A percentile compares a stretch with the other conserved stretches of the same genome.
Evolutionary conservation across 148 eudicot genomes (phyloP).

Genomic region (Chenopodium album): DNA sequence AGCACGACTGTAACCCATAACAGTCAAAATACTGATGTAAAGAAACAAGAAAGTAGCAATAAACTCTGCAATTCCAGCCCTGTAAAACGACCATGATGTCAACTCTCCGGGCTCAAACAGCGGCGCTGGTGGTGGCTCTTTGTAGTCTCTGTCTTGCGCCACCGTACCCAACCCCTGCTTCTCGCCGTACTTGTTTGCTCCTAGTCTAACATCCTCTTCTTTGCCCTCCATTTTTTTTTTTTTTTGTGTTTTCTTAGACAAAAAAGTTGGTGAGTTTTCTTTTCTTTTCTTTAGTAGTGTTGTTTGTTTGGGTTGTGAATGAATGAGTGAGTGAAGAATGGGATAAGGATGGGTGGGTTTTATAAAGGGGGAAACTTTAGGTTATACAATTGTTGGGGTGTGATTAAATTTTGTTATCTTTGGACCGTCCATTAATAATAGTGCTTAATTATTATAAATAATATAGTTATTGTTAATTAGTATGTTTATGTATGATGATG

Average conservation of each 20-base stretch:
- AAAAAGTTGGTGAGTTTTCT: not conserved
- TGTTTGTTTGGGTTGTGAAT: not conserved
- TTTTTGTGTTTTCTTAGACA: not conserved
- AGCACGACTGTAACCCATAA: constrained; percentile 45
- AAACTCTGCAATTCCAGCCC: constrained; percentile 63
- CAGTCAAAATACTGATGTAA: constrained; percentile 48
- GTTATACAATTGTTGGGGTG: constrained; percentile 14
- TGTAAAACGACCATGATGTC: constrained; percentile 52
- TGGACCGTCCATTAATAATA: constrained; percentile 28
- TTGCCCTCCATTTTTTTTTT: constrained; percentile 44
- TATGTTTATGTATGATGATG: constrained; percentile 4
- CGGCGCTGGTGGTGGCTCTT: constrained; percentile 56
- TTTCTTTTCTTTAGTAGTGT: not conserved
- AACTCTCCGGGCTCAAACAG: constrained; percentile 52
- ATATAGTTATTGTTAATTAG: not conserved
- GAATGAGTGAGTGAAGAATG: not conserved
- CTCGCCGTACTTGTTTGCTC: constrained; percentile 64
- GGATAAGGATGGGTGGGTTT: constrained; percentile 29
- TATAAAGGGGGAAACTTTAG: constrained; percentile 17
- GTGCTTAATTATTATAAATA: not conserved
- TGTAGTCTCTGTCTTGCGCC: constrained; percentile 76
- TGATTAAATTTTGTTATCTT: constrained; percentile 27
- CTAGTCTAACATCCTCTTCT: constrained; percentile 59
- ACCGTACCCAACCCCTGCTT: constrained; percentile 65
- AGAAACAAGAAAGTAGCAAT: constrained; percentile 53